These are phyloP conservation scores for Diaporthe nobilis DNA, from an alignment of 2,329 filamentous ascomycete genomes.

Conservation along the genomic window DNA sequence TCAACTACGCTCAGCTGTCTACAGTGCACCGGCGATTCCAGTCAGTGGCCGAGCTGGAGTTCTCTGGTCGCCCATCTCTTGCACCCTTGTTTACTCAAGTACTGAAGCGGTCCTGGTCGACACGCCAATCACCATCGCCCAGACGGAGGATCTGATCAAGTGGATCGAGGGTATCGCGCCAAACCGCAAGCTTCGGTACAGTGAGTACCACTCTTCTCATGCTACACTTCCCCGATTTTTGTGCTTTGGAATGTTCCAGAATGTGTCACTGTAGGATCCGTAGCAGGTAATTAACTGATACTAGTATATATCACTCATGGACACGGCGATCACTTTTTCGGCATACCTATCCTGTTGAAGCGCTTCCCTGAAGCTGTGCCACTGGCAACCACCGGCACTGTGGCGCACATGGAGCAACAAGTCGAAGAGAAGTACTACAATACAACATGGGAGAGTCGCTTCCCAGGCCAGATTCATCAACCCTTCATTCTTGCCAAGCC, in stretches of 20 bases:
- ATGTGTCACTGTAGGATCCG: no score
- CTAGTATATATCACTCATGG: neutral
- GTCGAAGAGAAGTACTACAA: neutral
- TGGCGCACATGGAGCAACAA: neutral
- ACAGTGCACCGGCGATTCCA: neutral
- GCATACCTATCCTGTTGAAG: neutral
- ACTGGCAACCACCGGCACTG: neutral
- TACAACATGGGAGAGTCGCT: neutral
- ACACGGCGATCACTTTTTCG: neutral
- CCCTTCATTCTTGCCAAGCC: conserved; percentile 1
- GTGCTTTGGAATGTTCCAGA: no score
- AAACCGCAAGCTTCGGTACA: neutral
- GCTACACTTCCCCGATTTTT: no score
- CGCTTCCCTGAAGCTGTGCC: neutral
- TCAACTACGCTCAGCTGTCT: conserved; percentile 6
- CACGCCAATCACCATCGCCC: neutral
- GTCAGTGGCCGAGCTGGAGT: neutral
- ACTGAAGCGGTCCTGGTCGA: conserved; percentile 7
- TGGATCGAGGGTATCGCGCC: neutral
- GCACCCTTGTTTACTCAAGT: neutral
- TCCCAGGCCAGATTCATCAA: neutral
- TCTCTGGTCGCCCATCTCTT: neutral
- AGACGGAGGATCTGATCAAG: neutral
- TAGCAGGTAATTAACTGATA: no score
- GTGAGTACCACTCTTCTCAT: no score